Base-by-base conservation (phyloP, 2,329 filamentous ascomycete genomes). In the Pseudogymnoascus sp. region DNA sequence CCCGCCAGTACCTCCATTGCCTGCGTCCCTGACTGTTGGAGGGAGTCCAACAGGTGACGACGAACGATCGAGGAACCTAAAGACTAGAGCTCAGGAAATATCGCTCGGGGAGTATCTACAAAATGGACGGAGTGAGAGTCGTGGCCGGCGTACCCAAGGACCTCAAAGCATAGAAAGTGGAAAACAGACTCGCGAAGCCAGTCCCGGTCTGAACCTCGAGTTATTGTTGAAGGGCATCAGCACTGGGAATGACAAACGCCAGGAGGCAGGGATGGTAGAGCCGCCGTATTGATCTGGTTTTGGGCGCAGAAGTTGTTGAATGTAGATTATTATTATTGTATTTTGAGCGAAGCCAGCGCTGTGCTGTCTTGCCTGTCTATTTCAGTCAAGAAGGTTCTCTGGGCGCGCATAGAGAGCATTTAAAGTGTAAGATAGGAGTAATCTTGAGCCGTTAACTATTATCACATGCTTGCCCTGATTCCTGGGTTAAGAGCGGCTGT, bases 171-270 rank as follows among this genome's bases (percentile, higher is more conserved):
- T 56, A 33, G 50, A 56, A 19, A 56, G 17, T 33, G 50, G 50
- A 19, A 21, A 6, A n/a, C 46, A 33, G 26, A 26, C n/a, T 33
- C 50, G 29, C 50, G 50, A 56, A 56, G n/a, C 50, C 29, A 56
- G 29, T 33, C 50, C 50, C 13, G 50, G 50, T 33, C 65, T 72
- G 66, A 72, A 75, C 61, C 66, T 75, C 13, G 72, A 75, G 59
- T 70, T 72, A 10, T 65, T 75, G 64, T 70, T 75, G 1, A 72
- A 69, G 65, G 72, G 73, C 1, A 74, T 75, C 62, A 72, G 72
- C 64, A 74, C 71, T 67, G 73, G 60, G 15, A 38, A 33, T 11
- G 60, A 60, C 21, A 53, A 53, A 35, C 19, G 40, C 44, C 60
- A 50, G 35, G 44, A 56, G 29, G n/a, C n/a, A 33, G 50, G n/a